phyloP scores from a whole-genome alignment of 306 rosid species.

The Astragalus membranaceus region DNA sequence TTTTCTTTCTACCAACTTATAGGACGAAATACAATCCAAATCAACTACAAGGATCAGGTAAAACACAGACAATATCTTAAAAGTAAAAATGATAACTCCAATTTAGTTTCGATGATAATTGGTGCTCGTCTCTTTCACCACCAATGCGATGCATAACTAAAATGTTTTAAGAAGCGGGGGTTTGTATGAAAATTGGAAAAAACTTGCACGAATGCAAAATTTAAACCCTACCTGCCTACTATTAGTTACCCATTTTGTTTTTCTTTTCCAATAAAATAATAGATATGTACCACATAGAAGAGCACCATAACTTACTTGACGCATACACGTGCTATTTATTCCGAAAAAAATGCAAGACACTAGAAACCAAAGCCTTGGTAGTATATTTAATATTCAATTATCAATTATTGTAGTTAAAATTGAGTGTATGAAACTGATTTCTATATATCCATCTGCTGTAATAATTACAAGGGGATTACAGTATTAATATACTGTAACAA shows the following conservation, averaged over 20 bases:
- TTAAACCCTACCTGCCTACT: background rate
- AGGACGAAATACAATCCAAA: background rate
- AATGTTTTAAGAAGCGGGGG: background rate
- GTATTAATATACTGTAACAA: too few species aligned
- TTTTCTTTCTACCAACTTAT: background rate
- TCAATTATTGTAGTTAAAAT: constrained; percentile 13
- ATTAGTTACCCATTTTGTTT: background rate
- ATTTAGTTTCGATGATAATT: background rate
- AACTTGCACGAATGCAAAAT: background rate
- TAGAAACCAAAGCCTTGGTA: background rate
- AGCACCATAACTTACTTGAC: background rate
- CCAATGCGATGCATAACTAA: background rate
- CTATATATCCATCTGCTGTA: constrained; percentile 35
- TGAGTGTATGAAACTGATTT: constrained; percentile 27
- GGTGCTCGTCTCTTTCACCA: too few species aligned
- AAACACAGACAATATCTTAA: background rate
- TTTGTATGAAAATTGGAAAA: background rate
- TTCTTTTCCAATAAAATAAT: background rate
- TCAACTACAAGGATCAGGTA: background rate
- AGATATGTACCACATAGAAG: background rate
- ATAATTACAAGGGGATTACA: constrained; percentile 45
- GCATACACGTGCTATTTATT: background rate
- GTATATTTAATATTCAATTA: constrained; percentile 7
- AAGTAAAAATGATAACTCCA: background rate
- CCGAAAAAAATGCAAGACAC: background rate